Percentiles rank a stretch among this genome's conserved stretches.
Evolutionary conservation across 805 yeast species (phyloP).

Genomic region (Ogataea pilisensis): DNA sequence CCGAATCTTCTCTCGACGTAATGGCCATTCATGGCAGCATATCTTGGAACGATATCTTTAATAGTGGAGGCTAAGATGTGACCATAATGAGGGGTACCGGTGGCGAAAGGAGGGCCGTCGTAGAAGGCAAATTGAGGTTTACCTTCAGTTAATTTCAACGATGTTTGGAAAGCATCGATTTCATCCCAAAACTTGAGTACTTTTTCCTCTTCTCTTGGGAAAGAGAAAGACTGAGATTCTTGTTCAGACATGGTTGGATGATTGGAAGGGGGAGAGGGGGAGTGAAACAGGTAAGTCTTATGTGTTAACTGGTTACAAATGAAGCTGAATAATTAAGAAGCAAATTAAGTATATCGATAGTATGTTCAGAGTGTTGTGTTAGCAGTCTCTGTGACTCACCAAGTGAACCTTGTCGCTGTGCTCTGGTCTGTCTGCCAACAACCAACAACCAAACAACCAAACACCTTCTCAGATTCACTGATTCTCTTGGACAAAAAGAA

Average conservation of each 20-base stretch:
- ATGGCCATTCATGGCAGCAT: constrained; percentile 96
- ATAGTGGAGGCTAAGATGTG: constrained; percentile 95
- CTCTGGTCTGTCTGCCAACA: too few species aligned
- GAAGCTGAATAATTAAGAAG: too few species aligned
- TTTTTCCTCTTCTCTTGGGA: constrained; percentile 87
- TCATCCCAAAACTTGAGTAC: constrained; percentile 81
- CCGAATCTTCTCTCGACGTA: constrained; percentile 97
- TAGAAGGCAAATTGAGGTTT: constrained; percentile 87
- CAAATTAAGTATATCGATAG: too few species aligned
- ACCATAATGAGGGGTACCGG: constrained; percentile 99
- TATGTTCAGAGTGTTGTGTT: too few species aligned
- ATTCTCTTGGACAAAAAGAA: too few species aligned
- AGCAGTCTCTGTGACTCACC: too few species aligned
- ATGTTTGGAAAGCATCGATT: constrained; percentile 88
- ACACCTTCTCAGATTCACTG: too few species aligned
- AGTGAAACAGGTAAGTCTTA: too few species aligned
- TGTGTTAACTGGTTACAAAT: too few species aligned
- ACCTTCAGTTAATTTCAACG: constrained; percentile 77
- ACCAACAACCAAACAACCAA: too few species aligned
- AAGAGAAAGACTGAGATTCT: constrained; percentile 45
- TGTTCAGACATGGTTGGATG: neutral
- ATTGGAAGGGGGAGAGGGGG: neutral
- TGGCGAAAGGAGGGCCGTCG: constrained; percentile 99
- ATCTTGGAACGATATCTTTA: constrained; percentile 95
- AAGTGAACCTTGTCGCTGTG: too few species aligned